phyloP scores from a whole-genome alignment of 2,329 filamentous ascomycete species.

The Pyrenochaeta sp. region DNA sequence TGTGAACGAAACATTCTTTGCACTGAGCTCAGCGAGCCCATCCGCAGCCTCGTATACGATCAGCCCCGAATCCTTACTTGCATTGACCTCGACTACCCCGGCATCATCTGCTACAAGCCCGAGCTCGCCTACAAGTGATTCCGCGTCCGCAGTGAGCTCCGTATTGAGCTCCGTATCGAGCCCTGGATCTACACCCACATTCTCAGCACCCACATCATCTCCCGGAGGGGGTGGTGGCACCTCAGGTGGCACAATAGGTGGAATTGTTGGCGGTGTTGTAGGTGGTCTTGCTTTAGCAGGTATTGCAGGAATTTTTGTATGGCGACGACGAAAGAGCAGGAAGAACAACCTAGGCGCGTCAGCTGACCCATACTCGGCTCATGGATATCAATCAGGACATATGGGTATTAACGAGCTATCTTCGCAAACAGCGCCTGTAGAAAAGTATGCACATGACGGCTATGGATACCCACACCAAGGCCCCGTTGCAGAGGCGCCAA shows the following conservation, averaged over 20 bases:
- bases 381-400: no score
- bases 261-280: slow-evolving; percentile 27
- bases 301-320: slow-evolving; percentile 18
- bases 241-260: slow-evolving; percentile 31
- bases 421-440: no score
- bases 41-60: slow-evolving; percentile 19
- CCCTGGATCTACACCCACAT: no score
- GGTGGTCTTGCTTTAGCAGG: slow-evolving; percentile 26
- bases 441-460: no score
- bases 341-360: background rate
- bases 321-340: slow-evolving; percentile 6
- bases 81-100: background rate
- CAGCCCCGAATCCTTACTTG: slow-evolving; percentile 10
- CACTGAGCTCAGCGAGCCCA: slow-evolving; percentile 22
- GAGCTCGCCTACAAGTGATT: no score
- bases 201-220: background rate
- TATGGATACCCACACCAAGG: no score
- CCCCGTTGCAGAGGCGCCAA: no score
- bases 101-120: no score
- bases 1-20: slow-evolving; percentile 29
- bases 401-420: no score
- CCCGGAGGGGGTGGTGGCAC: background rate
- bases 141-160: no score
- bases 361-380: no score
- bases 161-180: no score